Percentiles rank a stretch among this genome's conserved stretches.
Evolutionary conservation across 306 rosid genomes (phyloP).

Genomic region (Trifolium fragiferum): DNA sequence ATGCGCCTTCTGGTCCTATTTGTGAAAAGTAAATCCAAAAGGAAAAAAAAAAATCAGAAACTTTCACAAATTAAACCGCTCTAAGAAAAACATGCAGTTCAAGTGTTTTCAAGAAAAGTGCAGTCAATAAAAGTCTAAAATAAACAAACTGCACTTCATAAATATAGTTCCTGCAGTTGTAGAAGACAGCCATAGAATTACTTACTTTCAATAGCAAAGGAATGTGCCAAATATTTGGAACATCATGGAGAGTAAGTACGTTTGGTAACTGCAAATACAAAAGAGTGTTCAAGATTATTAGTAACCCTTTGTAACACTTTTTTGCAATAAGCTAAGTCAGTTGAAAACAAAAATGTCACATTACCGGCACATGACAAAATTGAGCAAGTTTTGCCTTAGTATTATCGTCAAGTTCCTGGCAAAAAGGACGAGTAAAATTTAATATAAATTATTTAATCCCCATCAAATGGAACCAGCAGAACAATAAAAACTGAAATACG

Average conservation of each 20-base stretch:
- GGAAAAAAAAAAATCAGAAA: slow-evolving; percentile 41
- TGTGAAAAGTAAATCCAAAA: slow-evolving; percentile 39
- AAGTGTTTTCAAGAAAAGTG: not conserved
- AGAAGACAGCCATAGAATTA: slow-evolving; percentile 24
- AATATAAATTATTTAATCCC: slow-evolving; percentile 25
- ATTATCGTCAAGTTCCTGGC: slow-evolving; percentile 79
- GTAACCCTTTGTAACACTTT: not conserved
- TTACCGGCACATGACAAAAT: slow-evolving; percentile 96
- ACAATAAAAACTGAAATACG: slow-evolving; percentile 19
- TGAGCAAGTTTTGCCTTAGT: slow-evolving; percentile 82
- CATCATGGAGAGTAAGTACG: slow-evolving; percentile 86
- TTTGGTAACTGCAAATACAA: slow-evolving; percentile 66
- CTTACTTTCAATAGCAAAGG: slow-evolving; percentile 89
- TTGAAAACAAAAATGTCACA: slow-evolving; percentile 27
- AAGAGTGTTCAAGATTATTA: slow-evolving; percentile 3
- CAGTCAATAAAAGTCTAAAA: not conserved
- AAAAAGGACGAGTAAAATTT: slow-evolving; percentile 32
- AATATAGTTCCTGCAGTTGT: not conserved
- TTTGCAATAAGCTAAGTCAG: slow-evolving; percentile 26
- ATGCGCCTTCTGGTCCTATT: slow-evolving; percentile 88
- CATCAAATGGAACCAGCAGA: slow-evolving; percentile 25
- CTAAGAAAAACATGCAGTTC: slow-evolving; percentile 19
- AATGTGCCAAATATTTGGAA: slow-evolving; percentile 96
- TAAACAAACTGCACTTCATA: slow-evolving; percentile 26
- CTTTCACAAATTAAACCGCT: slow-evolving; percentile 30